Evolutionary conservation across 2,329 filamentous ascomycete genomes (phyloP), one percentile per base, ranked within the genome.

Genomic region (Nigrograna mackinnonii): DNA sequence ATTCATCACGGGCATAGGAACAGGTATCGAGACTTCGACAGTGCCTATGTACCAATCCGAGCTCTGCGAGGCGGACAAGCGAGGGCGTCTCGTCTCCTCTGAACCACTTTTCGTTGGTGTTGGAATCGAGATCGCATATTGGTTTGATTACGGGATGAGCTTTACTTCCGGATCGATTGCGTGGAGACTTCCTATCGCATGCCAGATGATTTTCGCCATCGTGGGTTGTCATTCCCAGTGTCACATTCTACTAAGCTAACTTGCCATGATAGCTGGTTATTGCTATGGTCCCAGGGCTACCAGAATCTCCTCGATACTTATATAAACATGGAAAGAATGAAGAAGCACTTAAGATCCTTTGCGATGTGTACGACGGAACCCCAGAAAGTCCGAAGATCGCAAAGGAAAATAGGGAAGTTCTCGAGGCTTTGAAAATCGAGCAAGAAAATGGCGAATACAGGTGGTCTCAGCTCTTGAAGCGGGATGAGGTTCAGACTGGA

Each of bases 1-100:
- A 41, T 68, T 72, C 18, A 67, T 78, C 39, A 77, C 75, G 11
- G 75, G 75, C 41, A 57, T 78, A 19, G 75, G 75, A 2, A 78
- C 77, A 40, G 75, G 75, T 30, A 77, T 78, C 59, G 77, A 78
- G 26, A 68, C 65, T 0, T 62, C 61, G 3, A 71, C 68, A 0
- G 64, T 71, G 0, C 68, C 68, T 0, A 67, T 66, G 58, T 66
- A 74, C 41, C 74, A 77, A 44, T 65, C 70, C 0, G 75, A 78
- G 48, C 60, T 76, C 1, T 74, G 69, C 35, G 66, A 72, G 36
- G 66, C 67, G 1, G 59, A 67, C n/a, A 68, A 67, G 32, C 60
- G 75, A 28, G 75, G 73, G 30, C 42, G 47, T 18, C 34, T 54
- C 2, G 45, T 54, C 3, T 48, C 47, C 5, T 48, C 38, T n/a